Percentiles rank a stretch among this genome's conserved stretches.
These are phyloP conservation scores for Scenedesmus sp. DNA, from an alignment of 163 green algal species.

Conservation along the genomic window DNA sequence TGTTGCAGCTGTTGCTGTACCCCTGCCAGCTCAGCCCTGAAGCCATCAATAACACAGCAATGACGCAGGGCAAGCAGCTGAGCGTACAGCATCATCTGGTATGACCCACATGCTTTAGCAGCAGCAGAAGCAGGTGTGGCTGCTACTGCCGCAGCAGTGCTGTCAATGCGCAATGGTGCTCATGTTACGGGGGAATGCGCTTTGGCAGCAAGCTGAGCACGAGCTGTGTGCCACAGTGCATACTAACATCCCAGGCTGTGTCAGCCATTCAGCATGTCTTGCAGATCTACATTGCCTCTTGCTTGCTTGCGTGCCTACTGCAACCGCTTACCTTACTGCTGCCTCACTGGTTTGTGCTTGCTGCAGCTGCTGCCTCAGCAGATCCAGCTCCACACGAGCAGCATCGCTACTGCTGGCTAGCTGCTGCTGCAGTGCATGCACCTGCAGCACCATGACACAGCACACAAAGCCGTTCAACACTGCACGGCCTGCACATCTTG, in stretches of 20 bases:
- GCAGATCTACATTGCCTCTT: no score
- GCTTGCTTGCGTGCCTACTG: not conserved
- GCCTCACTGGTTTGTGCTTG: slow-evolving; percentile 11
- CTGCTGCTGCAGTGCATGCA: slow-evolving; percentile 37
- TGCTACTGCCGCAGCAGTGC: not conserved
- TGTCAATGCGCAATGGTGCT: no score
- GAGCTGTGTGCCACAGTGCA: not conserved
- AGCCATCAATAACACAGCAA: not conserved
- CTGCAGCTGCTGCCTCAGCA: slow-evolving; percentile 7
- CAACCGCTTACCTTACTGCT: not conserved
- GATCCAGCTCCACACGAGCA: not conserved
- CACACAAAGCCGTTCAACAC: not conserved
- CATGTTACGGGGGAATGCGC: not conserved
- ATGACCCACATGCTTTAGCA: not conserved
- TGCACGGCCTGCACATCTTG: no score
- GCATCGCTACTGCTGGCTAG: not conserved
- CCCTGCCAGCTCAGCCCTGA: not conserved
- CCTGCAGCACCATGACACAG: not conserved
- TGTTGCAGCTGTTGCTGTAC: slow-evolving; percentile 27
- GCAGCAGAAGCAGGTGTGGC: not conserved
- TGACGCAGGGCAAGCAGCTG: not conserved
- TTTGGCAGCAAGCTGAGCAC: not conserved
- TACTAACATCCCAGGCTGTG: no score
- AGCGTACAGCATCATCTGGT: not conserved
- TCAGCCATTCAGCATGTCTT: no score